Evolutionary conservation across 1,139 yeast genomes (phyloP).

Genomic region (Hyphopichia buzzinii): DNA sequence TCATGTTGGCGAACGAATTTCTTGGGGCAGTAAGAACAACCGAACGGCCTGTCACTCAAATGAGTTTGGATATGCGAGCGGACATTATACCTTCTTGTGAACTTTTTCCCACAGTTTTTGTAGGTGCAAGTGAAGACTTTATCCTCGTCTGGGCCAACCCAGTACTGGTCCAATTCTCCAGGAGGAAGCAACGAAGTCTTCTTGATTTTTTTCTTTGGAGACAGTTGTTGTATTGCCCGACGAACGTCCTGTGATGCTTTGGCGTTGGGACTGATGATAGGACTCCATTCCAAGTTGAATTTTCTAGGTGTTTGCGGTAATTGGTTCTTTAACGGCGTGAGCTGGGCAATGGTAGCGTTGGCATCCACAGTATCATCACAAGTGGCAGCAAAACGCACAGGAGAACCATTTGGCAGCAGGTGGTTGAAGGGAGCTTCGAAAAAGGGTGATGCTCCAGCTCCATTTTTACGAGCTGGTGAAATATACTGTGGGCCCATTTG

Average conservation of each 20-base stretch:
- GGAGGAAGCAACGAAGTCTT: conserved; percentile 80
- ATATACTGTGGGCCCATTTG: not conserved
- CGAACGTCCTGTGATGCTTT: conserved; percentile 37
- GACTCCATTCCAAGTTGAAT: conserved; percentile 53
- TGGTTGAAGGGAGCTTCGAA: conserved; percentile 6
- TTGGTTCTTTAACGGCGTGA: conserved; percentile 38
- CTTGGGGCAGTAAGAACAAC: conserved; percentile 60
- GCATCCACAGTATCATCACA: conserved; percentile 39
- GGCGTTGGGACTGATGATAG: conserved; percentile 47
- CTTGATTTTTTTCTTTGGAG: conserved; percentile 47
- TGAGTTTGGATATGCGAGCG: conserved; percentile 97
- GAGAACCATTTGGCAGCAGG: conserved; percentile 17
- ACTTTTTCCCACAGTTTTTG: conserved; percentile 77
- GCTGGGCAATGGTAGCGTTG: conserved; percentile 40
- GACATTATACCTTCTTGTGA: conserved; percentile 89
- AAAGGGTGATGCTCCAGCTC: not conserved
- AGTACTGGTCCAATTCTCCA: conserved; percentile 82
- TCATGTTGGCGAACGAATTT: conserved; percentile 90
- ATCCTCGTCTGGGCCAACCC: conserved; percentile 75
- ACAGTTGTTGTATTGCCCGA: conserved; percentile 38
- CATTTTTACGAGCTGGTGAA: not conserved
- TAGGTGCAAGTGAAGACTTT: conserved; percentile 70
- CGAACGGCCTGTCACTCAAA: conserved; percentile 86
- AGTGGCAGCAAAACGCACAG: conserved; percentile 27
- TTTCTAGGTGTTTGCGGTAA: conserved; percentile 36